Evolutionary conservation across 768 basidiomycete genomes (phyloP), one percentile per base, ranked within the genome.

Genomic region (Leucocoprinus leucothites): DNA sequence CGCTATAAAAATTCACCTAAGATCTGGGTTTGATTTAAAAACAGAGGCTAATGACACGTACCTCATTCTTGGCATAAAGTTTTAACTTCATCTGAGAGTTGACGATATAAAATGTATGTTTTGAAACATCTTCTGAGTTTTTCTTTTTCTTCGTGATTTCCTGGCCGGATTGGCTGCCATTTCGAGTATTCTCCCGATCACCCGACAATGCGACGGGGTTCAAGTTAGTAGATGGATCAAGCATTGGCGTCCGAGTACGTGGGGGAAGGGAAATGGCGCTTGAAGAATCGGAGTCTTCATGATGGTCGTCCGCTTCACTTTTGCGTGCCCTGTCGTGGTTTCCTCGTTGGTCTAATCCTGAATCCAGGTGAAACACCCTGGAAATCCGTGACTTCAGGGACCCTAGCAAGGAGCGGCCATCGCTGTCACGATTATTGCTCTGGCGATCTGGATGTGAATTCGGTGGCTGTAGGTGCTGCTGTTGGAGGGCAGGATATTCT

Each of bases 81-180:
- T 95, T 94, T 60, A 98, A 70, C 52, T 82, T 81, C 79, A 89
- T 85, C 70, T 99, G 96, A 7, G 92, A 87, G 65, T 97, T 98
- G 58, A 86, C 78, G 56, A 99, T 82, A 63, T 91, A 97, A 70
- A 98, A 98, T 1, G 92, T 96, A 69, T 98, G 96, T 61, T 90
- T 92, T 38, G 89, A 91, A 4, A 94, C 87, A 55, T 91, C 86
- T 35, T 75, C 75, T 1, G 69, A 63, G n/a, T 58, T 56, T 18
- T 56, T 56, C 48, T 61, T 62, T 49, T 65, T 65, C 24, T 22
- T 48, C 22, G 56, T 11, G 6, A 13, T n/a, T 48, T 31, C 54
- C 36, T 51, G 21, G 11, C 36, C 22, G 45, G 57, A 21, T 13
- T 48, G 53, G 11, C 64, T 66, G 21, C 65, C 57, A 35, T 66